Evolutionary conservation across 1,284 basidiomycete species (phyloP).

Genomic region (Psilocybe mexicana): DNA sequence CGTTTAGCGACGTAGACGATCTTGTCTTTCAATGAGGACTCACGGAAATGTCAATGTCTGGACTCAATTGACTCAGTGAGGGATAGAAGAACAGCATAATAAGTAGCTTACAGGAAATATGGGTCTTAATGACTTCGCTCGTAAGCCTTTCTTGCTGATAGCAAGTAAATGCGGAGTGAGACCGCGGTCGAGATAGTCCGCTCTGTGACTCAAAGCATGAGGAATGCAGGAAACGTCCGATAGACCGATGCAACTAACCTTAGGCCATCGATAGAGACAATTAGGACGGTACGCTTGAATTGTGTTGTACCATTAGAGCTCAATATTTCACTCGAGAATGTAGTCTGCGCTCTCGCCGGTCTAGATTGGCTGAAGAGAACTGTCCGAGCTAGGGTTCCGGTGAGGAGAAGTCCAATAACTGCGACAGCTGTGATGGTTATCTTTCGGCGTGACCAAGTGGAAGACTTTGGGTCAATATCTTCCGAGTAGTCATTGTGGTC

Average conservation of each 20-base stretch:
- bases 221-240: neutral
- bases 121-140: constrained; percentile 83
- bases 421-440: constrained; percentile 36
- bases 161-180: constrained; percentile 80
- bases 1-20: constrained; percentile 4
- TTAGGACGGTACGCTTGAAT: constrained; percentile 77
- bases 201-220: constrained; percentile 42
- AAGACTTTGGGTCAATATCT: constrained; percentile 15
- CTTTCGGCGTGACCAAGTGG: constrained; percentile 36
- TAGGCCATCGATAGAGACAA: constrained; percentile 87
- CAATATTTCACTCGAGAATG: constrained; percentile 41
- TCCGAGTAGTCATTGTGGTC: constrained; percentile 19
- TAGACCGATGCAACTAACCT: constrained; percentile 48
- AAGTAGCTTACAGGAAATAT: constrained; percentile 73
- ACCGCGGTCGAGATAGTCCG: constrained; percentile 81
- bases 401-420: constrained; percentile 44
- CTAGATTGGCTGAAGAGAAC: constrained; percentile 29
- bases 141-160: constrained; percentile 77
- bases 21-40: constrained; percentile 31
- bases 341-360: constrained; percentile 26
- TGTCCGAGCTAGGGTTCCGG: constrained; percentile 41
- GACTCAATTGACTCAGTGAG: neutral
- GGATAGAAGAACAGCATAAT: neutral
- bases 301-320: constrained; percentile 75
- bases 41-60: constrained; percentile 89